Base-by-base conservation (phyloP, 805 yeast species). In the Barnettozyma botsteinii region DNA sequence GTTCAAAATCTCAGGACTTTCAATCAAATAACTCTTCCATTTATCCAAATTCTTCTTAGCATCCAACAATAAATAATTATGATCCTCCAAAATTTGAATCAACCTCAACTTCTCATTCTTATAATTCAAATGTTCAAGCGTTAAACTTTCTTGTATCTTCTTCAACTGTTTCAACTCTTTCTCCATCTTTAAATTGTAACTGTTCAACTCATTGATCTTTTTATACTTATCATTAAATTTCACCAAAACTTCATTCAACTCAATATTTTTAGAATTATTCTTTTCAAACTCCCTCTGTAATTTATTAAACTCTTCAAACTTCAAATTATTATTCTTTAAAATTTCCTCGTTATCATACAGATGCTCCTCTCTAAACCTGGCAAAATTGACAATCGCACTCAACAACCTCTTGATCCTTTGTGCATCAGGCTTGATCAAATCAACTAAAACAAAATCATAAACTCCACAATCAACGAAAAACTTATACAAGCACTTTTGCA, bases 361-460 rank as follows among this genome's bases (percentile, higher is more conserved):
- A 43, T 84, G 79, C 48, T 80, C 86, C 50, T 85, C 94, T 49
- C 95, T 71, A 53, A 84, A 87, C 41, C 91, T 65, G 1, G 94
- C 94, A 67, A 77, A 88, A 57, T 88, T 88, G 18, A 87, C 83
- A 36, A 87, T 78, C 1, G 93, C 93, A 56, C 95, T 85, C 21
- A 87, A 60, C 17, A 86, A 68, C 34, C 91, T 65, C 46, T 78
- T 65, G 1, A 77, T 68, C 42, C 95, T 66, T 28, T 58, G 61
- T 0, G 84, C 66, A n/a, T 87, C 95, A 1, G 96, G 96, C 48
- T 77, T 78, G 43, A 75, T 67, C 23, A 88, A 65, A 62, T 88
- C 96, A 63, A 75, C 68, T 37, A 87, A 66, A 31, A 79, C 73
- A 54, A 87, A 84, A 59, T 88, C 95, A 42, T 75, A 69, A 3